Base-by-base conservation (phyloP, 495 filamentous ascomycete genomes). In the Podospora sp. region DNA sequence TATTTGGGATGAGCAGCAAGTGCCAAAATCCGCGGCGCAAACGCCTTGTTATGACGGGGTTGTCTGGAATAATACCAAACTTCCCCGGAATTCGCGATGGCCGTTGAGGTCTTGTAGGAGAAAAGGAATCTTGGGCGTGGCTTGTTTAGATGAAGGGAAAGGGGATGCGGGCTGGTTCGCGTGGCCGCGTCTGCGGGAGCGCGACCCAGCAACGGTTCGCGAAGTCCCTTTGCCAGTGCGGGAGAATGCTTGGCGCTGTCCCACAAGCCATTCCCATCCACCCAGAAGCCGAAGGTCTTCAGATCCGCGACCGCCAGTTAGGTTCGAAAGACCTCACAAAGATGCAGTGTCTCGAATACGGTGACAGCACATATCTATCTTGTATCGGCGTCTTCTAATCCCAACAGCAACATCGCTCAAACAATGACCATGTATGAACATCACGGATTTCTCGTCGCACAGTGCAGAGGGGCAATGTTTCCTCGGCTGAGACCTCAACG, bases 121-220 rank as follows among this genome's bases (percentile, higher is more conserved):
- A 11, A 18, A 46, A 46, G 40, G 16, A 46, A 46, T 46, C 29
- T 33, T 46, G 40, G 40, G 14, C 16, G 40, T 18, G 40, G 40
- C 40, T 12, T 46, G 40, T 46, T 46, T 46, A 46, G 40, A 46
- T 46, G 40, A 18, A 46, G 40, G n/a, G 40, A 46, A 14, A 46
- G 16, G 40, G 40, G 40, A 46, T 46, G 40, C 12, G 40, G 40
- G 40, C 29, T 33, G 29, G 29, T 33, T 33, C 29, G 29, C 40
- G 40, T 18, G 11, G 40, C 40, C 40, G 40, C 40, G 40, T 46
- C 40, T 46, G 52, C 52, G 6, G 52, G 21, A 55, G n/a, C 52
- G 52, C 52, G 52, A 55, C 52, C 52, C 52, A 55, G 52, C 52
- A 55, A 55, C 52, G 29, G 29, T 33, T 33, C 52, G 25, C 21